Evolutionary conservation across 2,329 filamentous ascomycete species (phyloP), one percentile per base, ranked within the genome.

Genomic region (Westerdykella aurantiaca): DNA sequence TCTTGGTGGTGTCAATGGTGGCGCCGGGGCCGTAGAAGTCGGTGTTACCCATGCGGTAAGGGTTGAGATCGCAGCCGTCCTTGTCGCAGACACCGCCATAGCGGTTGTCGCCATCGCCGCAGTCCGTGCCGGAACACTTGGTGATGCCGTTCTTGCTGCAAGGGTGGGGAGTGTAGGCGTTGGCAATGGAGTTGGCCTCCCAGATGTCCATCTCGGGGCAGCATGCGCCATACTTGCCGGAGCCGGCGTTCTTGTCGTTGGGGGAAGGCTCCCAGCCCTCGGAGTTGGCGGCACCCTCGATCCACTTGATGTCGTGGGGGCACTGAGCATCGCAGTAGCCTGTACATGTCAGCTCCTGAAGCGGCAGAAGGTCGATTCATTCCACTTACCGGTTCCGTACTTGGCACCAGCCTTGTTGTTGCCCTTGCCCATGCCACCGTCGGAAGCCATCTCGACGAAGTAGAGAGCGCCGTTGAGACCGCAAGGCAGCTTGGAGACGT

Each of bases 181-280:
- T 77, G 16, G 81, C 77, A 58, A 82, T 76, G 52, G 71, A 74
- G 73, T 86, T 85, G 54, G 82, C 81, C 69, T 86, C 81, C 81
- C 81, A 85, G 64, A 82, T 74, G 55, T 85, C 82, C 76, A 86
- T 81, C 66, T 85, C 82, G 35, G 76, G 69, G 64, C 82, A 85
- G 77, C 82, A 85, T 33, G 80, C 72, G 48, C 82, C 82, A 39
- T 75, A 68, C 35, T 66, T 64, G 33, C 77, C 78, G 18, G 66
- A 59, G 44, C 79, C 79, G 29, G 75, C 70, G 58, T 80, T 80
- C 51, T 64, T 50, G 55, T 83, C 79, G 57, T 70, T 77, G 38
- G 56, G 49, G 2, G 76, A 78, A 13, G 75, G 63, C 45, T 56
- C 53, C 77, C 77, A 80, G 50, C 71, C 72, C 1, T 76, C 73